Evolutionary conservation across 1,139 yeast genomes (phyloP).

Genomic region (Candida smagusa): DNA sequence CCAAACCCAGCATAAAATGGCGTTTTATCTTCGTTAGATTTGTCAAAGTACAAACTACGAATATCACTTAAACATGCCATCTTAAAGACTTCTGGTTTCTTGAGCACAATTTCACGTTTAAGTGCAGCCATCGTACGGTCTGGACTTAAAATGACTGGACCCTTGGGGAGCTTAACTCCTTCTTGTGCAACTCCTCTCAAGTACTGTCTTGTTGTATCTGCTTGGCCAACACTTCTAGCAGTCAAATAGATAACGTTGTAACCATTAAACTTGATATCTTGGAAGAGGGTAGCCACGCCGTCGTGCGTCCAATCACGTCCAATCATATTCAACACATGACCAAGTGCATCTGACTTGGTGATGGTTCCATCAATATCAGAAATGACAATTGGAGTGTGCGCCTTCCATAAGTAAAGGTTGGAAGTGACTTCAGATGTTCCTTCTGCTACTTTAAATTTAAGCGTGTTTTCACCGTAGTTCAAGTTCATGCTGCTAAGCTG

Average conservation of each 20-base stretch:
- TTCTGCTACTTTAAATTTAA: slow-evolving; percentile 75
- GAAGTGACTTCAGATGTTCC: slow-evolving; percentile 78
- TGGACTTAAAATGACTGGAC: slow-evolving; percentile 95
- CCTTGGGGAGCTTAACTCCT: slow-evolving; percentile 70
- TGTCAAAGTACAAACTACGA: slow-evolving; percentile 54
- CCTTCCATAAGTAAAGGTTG: slow-evolving; percentile 79
- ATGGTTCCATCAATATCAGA: slow-evolving; percentile 98
- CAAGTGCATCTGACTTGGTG: slow-evolving; percentile 95
- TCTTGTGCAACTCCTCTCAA: slow-evolving; percentile 73
- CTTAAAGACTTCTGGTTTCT: slow-evolving; percentile 95
- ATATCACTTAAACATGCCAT: slow-evolving; percentile 96
- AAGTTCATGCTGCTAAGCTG: slow-evolving; percentile 75
- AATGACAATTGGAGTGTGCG: slow-evolving; percentile 84
- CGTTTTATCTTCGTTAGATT: slow-evolving; percentile 40
- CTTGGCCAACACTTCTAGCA: slow-evolving; percentile 93
- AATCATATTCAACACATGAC: slow-evolving; percentile 89
- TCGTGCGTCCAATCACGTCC: slow-evolving; percentile 99
- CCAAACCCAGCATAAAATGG: slow-evolving; percentile 99
- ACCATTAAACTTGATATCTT: slow-evolving; percentile 82
- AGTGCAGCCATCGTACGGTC: slow-evolving; percentile 97
- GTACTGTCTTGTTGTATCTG: slow-evolving; percentile 88
- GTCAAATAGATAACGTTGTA: slow-evolving; percentile 92
- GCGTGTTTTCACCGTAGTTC: slow-evolving; percentile 73
- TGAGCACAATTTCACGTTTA: slow-evolving; percentile 83
- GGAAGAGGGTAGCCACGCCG: slow-evolving; percentile 89